phyloP scores from a whole-genome alignment of 1,139 yeast species.

The Citeromyces siamensis region DNA sequence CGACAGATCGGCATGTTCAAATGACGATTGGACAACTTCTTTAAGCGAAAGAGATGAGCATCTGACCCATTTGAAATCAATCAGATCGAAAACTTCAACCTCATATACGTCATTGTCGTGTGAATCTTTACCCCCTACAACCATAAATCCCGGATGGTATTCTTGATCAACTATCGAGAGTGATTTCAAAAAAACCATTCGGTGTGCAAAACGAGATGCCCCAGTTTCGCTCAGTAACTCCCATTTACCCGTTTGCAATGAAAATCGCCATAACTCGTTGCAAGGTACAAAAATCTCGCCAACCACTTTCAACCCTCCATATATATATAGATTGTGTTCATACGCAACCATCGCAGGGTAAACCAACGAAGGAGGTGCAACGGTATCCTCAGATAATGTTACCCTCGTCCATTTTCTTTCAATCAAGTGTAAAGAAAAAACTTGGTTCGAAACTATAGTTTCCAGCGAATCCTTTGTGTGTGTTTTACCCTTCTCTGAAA shows the following conservation, averaged over 20 bases:
- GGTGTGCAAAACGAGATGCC: constrained; percentile 35
- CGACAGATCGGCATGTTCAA: background rate
- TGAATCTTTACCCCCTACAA: constrained; percentile 48
- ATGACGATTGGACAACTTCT: background rate
- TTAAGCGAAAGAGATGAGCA: background rate
- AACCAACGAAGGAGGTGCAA: constrained; percentile 39
- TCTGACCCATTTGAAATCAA: constrained; percentile 23
- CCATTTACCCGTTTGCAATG: constrained; percentile 17
- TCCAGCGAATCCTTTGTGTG: constrained; percentile 17
- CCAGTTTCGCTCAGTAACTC: constrained; percentile 1
- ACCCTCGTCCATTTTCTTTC: constrained; percentile 36
- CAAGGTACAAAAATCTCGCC: constrained; percentile 26
- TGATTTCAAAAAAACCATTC: constrained; percentile 31
- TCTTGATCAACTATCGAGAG: constrained; percentile 28
- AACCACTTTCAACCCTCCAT: constrained; percentile 43
- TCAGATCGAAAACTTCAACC: constrained; percentile 41
- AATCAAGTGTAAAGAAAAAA: constrained; percentile 43
- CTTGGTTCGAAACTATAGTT: constrained; percentile 41
- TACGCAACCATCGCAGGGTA: constrained; percentile 43
- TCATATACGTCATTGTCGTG: constrained; percentile 27
- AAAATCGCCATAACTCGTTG: constrained; percentile 60
- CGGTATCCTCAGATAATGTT: constrained; percentile 4
- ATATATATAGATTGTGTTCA: constrained; percentile 37
- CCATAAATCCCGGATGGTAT: constrained; percentile 40
- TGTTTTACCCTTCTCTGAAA: constrained; percentile 8